Base-by-base conservation (phyloP, 805 yeast genomes). In the Hanseniaspora taiwanica region DNA sequence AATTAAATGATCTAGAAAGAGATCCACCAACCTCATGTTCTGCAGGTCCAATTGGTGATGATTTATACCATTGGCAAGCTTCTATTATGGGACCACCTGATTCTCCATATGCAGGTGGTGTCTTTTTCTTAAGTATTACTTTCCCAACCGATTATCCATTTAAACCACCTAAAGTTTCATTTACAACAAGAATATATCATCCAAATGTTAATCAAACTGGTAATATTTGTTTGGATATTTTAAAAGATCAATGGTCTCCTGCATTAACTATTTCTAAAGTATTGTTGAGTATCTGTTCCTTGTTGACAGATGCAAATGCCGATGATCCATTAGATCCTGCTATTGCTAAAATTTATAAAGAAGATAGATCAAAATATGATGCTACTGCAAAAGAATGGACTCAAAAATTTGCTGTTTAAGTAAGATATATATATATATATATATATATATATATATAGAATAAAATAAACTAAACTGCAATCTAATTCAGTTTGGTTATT, bases 111-210 rank as follows among this genome's bases (percentile, higher is more conserved):
- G 72, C 81, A 29, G 89, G 89, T 49, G 98, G 97, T 56, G 96
- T 89, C 35, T 91, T 91, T 65, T 91, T 91, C 72, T 74, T 91
- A 47, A 78, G 94, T 40, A 86, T 91, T 62, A 94, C 86, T 62
- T 91, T 91, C 81, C 98, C 98, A 60, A 87, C 97, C 44, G 97
- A 91, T 65, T 91, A 91, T 64, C 98, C 98, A 42, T 91, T 89
- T 72, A 91, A 91, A 68, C 96, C 98, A 43, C 98, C 98, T 49
- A 89, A 86, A 71, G 78, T 81, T 49, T 72, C 76, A 46, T 89
- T 89, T 72, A 85, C 93, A 51, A 89, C 98, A 38, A 83, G 87
- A 66, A 87, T 89, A 61, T 89, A 89, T 65, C 98, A 89, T 62
- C 97, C 97, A 54, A 89, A 89, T 66, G 89, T 89, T 68, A 87